Conservation (phyloP, 164 flowering plant genomes). For the Cinnamomum chago region DNA sequence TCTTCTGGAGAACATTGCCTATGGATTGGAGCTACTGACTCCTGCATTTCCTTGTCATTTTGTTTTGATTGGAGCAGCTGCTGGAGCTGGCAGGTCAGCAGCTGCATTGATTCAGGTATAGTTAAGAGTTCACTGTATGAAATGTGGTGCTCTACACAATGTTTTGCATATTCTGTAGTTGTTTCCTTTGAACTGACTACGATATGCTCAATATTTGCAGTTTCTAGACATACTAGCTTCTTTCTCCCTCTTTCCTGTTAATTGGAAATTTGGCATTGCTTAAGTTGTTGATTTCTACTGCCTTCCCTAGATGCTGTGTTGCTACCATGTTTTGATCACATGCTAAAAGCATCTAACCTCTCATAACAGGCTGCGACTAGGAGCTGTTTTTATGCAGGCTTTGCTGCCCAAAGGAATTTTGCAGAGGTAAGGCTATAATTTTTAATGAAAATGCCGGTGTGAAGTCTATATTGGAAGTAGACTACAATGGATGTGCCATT, state of each 20-base stretch:
- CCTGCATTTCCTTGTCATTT: slow-evolving; percentile 92
- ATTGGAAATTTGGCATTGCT: no score
- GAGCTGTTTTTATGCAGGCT: slow-evolving; percentile 96
- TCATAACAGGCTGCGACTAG: slow-evolving; percentile 82
- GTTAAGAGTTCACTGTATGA: no score
- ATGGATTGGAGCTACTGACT: slow-evolving; percentile 90
- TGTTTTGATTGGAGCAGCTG: slow-evolving; percentile 80
- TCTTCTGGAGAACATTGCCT: slow-evolving; percentile 89
- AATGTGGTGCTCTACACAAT: no score
- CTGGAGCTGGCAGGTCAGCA: slow-evolving; percentile 96
- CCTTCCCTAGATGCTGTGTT: neutral
- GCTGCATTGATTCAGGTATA: slow-evolving; percentile 89
- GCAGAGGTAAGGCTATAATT: slow-evolving; percentile 65
- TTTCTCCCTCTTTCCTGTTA: no score
- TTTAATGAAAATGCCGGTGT: neutral
- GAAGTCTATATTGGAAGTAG: neutral
- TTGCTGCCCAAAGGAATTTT: slow-evolving; percentile 96
- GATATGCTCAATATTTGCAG: no score
- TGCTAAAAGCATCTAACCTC: slow-evolving; percentile 4
- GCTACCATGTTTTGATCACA: neutral
- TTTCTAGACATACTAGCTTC: no score
- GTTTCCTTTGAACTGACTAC: no score
- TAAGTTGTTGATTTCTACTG: no score
- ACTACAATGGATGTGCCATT: neutral
- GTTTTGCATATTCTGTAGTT: no score